A percentile compares a stretch with the other conserved stretches of the same genome.
phyloP scores from a whole-genome alignment of 306 rosid genomes.

The Datisca glomerata region DNA sequence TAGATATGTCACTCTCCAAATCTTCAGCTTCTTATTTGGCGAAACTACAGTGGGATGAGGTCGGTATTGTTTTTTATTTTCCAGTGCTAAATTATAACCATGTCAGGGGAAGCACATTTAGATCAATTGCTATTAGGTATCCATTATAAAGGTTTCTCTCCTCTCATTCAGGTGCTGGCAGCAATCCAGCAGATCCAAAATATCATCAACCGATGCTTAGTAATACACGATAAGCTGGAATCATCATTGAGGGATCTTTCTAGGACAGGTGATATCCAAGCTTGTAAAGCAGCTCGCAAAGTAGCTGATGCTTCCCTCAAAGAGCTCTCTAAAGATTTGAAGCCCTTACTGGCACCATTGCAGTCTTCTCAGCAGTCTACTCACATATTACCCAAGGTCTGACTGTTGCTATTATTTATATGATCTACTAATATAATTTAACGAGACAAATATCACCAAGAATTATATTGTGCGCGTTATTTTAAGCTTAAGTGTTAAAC shows the following conservation, averaged over 20 bases:
- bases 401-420: no score
- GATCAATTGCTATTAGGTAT: no score
- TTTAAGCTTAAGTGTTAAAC: no score
- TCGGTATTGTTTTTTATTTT: slow-evolving; percentile 16
- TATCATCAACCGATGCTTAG: slow-evolving; percentile 51
- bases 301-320: slow-evolving; percentile 69
- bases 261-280: slow-evolving; percentile 76
- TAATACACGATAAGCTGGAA: slow-evolving; percentile 68
- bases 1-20: slow-evolving; percentile 84
- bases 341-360: slow-evolving; percentile 44
- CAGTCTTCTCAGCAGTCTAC: slow-evolving; percentile 81
- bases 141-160: not conserved
- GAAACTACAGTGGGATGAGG: slow-evolving; percentile 95
- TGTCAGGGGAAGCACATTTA: not conserved
- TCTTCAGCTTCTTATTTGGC: slow-evolving; percentile 90
- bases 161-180: slow-evolving; percentile 60
- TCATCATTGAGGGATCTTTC: slow-evolving; percentile 83
- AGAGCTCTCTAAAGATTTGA: slow-evolving; percentile 80
- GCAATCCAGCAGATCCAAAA: slow-evolving; percentile 44
- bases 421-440: no score
- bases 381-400: slow-evolving; percentile 76
- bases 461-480: no score
- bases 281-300: slow-evolving; percentile 85
- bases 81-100: slow-evolving; percentile 1
- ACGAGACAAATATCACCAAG: no score